Conservation (phyloP, 2,329 filamentous ascomycete genomes). For the Penicillium carneum region DNA sequence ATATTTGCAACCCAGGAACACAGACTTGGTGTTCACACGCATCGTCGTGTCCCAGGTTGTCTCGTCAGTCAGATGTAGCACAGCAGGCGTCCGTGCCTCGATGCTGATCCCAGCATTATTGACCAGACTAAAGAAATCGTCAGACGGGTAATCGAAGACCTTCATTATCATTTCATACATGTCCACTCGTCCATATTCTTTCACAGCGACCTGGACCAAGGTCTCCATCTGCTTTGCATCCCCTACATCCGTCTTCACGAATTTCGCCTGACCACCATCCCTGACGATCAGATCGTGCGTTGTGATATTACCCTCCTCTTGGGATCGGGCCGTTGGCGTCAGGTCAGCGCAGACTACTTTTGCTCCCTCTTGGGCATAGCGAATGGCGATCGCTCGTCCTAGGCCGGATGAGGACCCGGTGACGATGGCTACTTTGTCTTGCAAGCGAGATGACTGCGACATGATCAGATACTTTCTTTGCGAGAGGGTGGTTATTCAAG, state of each 20-base stretch:
- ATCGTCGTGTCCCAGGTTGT: conserved; percentile 55
- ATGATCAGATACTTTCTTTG: not conserved
- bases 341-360: conserved; percentile 55
- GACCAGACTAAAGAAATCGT: conserved; percentile 48
- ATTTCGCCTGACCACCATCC: conserved; percentile 50
- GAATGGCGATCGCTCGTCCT: conserved; percentile 56
- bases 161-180: conserved; percentile 47
- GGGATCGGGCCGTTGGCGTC: conserved; percentile 26
- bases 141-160: not conserved
- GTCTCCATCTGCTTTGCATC: conserved; percentile 46
- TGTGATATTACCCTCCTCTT: conserved; percentile 35
- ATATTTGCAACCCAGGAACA: conserved; percentile 55
- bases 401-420: conserved; percentile 59
- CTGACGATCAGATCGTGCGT: conserved; percentile 53
- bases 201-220: conserved; percentile 48
- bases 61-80: conserved; percentile 58
- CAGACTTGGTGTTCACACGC: conserved; percentile 50
- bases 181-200: conserved; percentile 52
- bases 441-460: conserved; percentile 30
- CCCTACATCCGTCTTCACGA: conserved; percentile 56
- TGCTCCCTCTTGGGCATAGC: conserved; percentile 53
- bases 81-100: conserved; percentile 43
- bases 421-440: conserved; percentile 52
- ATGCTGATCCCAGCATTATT: conserved; percentile 61
- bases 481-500: not conserved